phyloP scores from a whole-genome alignment of 1,284 basidiomycete genomes.

The Trichosporon ovoides region DNA sequence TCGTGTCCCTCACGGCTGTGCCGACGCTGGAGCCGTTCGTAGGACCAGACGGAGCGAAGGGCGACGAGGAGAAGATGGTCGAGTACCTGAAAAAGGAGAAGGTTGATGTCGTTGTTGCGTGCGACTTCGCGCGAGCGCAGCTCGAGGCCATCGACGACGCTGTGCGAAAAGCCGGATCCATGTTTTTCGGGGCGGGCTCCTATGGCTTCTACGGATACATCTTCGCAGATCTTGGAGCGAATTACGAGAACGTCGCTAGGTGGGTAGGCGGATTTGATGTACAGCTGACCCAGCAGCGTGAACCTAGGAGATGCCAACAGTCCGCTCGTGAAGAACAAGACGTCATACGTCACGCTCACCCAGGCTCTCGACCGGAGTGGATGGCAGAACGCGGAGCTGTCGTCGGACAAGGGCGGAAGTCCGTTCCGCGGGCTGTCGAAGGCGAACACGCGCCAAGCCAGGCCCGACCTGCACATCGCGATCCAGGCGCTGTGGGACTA shows the following conservation, averaged over 20 bases:
- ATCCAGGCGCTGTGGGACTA: constrained; percentile 81
- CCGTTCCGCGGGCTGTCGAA: constrained; percentile 65
- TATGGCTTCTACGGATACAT: constrained; percentile 92
- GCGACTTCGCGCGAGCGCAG: constrained; percentile 63
- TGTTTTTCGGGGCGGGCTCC: constrained; percentile 81
- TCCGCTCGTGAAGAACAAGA: constrained; percentile 56
- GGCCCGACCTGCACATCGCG: constrained; percentile 64
- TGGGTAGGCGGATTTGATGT: constrained; percentile 49
- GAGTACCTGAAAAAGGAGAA: constrained; percentile 54
- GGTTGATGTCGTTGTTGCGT: constrained; percentile 78
- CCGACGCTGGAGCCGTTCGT: constrained; percentile 53
- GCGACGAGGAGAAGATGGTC: constrained; percentile 54
- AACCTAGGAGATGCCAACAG: background rate
- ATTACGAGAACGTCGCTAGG: constrained; percentile 76
- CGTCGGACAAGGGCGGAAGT: constrained; percentile 39
- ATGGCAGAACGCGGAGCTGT: constrained; percentile 26
- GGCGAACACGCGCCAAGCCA: constrained; percentile 69
- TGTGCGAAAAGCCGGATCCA: constrained; percentile 64
- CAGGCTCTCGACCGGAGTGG: constrained; percentile 56
- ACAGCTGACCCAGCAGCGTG: background rate
- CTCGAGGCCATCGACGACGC: constrained; percentile 68
- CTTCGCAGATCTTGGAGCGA: constrained; percentile 78
- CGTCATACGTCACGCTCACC: constrained; percentile 62
- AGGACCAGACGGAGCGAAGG: constrained; percentile 33
- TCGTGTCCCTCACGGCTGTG: constrained; percentile 71